Conservation (phyloP, 352 stramenopile species). For the Pythium chondricola region DNA sequence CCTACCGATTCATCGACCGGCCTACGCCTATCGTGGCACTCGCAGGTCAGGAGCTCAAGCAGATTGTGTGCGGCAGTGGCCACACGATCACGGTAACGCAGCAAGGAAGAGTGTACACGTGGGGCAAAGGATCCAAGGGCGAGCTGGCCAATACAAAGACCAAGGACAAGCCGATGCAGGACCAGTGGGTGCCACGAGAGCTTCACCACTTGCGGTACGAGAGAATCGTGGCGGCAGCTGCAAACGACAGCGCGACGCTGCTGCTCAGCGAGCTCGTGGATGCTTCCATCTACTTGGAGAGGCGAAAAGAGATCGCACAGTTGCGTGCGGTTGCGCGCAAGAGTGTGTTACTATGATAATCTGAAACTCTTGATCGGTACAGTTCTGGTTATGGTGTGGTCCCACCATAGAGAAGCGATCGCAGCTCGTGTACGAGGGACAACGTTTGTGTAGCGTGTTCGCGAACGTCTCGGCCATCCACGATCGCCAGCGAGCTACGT, state of each 20-base stretch:
- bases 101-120: constrained; percentile 46
- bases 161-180: neutral
- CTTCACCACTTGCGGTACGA: constrained; percentile 48
- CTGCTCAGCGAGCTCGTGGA: constrained; percentile 46
- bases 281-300: constrained; percentile 30
- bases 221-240: constrained; percentile 33
- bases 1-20: constrained; percentile 44
- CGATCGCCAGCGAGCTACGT: constrained; percentile 11
- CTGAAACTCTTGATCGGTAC: no score
- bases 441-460: constrained; percentile 13
- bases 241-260: constrained; percentile 51
- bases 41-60: constrained; percentile 38
- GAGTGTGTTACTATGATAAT: constrained; percentile 8
- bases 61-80: constrained; percentile 38
- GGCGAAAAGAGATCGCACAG: constrained; percentile 39
- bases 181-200: constrained; percentile 38
- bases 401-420: constrained; percentile 8
- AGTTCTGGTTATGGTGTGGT: neutral
- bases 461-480: constrained; percentile 19
- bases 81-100: constrained; percentile 54
- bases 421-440: constrained; percentile 10
- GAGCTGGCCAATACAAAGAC: constrained; percentile 31
- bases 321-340: constrained; percentile 24
- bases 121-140: constrained; percentile 41
- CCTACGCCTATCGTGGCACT: constrained; percentile 38